Conservation (phyloP, 2,329 filamentous ascomycete species). For the Kalaharituber pfeilii region DNA sequence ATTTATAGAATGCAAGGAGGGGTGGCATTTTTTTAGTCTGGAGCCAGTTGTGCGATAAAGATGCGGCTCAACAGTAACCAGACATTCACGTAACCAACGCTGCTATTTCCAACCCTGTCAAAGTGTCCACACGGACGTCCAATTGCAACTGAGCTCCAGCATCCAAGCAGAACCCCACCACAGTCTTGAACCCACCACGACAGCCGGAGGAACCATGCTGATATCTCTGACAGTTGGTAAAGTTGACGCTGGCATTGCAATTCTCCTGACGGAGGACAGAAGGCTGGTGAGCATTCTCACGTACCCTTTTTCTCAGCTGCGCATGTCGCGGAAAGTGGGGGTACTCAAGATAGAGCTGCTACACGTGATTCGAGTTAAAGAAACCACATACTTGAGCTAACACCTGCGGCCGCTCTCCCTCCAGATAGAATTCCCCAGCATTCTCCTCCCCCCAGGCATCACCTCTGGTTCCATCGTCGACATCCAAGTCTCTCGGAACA, state of each 20-base stretch:
- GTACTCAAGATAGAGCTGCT: too few species aligned
- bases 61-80: too few species aligned
- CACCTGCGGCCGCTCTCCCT: not conserved
- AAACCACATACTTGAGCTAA: not conserved
- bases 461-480: conserved; percentile 93
- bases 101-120: not conserved
- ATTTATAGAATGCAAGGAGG: too few species aligned
- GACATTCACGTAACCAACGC: too few species aligned
- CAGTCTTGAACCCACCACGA: not conserved
- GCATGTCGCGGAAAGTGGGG: not conserved
- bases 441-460: conserved; percentile 88
- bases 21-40: too few species aligned
- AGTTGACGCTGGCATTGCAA: conserved; percentile 94
- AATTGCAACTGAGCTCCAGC: not conserved
- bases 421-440: conserved; percentile 96
- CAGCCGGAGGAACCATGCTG: conserved; percentile 46
- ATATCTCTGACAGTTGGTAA: conserved; percentile 97
- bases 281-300: conserved; percentile 55
- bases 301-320: conserved; percentile 1
- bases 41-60: too few species aligned
- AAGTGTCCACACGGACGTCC: conserved; percentile 1
- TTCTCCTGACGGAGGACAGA: conserved; percentile 91
- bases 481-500: conserved; percentile 84
- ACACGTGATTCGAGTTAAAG: too few species aligned
- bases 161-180: not conserved